phyloP scores from a whole-genome alignment of 805 yeast species.

The Clavispora carvajalis region DNA sequence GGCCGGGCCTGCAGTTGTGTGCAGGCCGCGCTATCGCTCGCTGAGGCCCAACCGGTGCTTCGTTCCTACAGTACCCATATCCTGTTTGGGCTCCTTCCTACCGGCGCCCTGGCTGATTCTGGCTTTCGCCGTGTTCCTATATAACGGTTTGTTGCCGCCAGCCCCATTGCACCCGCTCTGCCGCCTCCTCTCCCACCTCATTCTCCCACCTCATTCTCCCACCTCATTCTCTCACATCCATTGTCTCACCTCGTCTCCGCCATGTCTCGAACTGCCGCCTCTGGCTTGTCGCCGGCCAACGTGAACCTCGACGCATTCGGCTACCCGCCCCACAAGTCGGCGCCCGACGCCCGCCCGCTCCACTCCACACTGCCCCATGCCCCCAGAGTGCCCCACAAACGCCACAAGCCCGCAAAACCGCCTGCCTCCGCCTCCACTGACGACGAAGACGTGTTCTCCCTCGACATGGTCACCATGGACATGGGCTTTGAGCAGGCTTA shows the following conservation, averaged over 20 bases:
- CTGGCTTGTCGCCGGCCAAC: constrained; percentile 9
- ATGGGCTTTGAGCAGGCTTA: constrained; percentile 45
- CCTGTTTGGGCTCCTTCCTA: not conserved
- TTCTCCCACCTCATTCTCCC: too few relatives aligned
- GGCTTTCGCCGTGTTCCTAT: not conserved
- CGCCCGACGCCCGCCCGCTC: not conserved
- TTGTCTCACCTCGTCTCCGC: not conserved
- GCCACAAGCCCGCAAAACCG: not conserved
- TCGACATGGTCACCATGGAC: constrained; percentile 33
- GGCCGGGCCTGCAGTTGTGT: not conserved
- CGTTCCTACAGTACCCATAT: not conserved
- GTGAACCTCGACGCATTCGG: constrained; percentile 12
- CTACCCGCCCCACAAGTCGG: constrained; percentile 3
- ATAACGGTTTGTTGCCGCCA: not conserved
- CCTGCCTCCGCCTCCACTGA: constrained; percentile 9
- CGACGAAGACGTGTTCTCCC: constrained; percentile 16
- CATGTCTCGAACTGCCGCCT: constrained; percentile 15
- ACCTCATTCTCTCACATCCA: too few relatives aligned
- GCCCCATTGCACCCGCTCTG: not conserved
- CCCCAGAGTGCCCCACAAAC: not conserved
- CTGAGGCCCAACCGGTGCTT: not conserved
- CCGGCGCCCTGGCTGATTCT: not conserved
- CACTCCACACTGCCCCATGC: not conserved
- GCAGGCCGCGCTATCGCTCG: not conserved
- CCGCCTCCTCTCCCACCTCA: not conserved